Conservation (phyloP, 2,329 filamentous ascomycete species). For the Pyrenochaeta sp. region DNA sequence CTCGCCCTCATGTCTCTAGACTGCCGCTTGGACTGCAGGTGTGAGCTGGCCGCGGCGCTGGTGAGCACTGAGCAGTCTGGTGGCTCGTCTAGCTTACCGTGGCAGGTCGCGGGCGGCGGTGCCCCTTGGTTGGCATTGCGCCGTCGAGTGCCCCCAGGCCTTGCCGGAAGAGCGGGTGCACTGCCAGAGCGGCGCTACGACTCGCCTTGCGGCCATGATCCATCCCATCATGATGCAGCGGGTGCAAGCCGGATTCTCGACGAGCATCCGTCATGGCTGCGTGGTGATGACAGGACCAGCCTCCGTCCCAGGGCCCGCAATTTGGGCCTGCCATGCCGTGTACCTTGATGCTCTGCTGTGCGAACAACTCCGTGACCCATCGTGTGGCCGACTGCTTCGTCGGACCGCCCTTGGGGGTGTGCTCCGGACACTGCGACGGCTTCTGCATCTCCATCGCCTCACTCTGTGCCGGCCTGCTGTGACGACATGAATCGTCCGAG, state of each 20-base stretch:
- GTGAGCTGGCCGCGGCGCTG: slow-evolving; percentile 36
- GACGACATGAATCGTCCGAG: slow-evolving; percentile 25
- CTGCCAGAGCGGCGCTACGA: slow-evolving; percentile 38
- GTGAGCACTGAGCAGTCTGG: slow-evolving; percentile 14
- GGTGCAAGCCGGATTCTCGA: slow-evolving; percentile 30
- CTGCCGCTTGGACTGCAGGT: slow-evolving; percentile 32
- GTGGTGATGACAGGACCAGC: slow-evolving; percentile 30
- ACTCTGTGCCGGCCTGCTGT: slow-evolving; percentile 11
- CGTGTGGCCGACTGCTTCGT: no score
- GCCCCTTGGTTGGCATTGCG: slow-evolving; percentile 39
- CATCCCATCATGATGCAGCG: slow-evolving; percentile 41
- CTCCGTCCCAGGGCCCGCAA: slow-evolving; percentile 21
- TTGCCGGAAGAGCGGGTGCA: slow-evolving; percentile 45
- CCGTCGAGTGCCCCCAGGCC: slow-evolving; percentile 23
- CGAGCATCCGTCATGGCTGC: slow-evolving; percentile 40
- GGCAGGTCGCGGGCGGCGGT: slow-evolving; percentile 23
- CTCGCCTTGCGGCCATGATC: slow-evolving; percentile 27
- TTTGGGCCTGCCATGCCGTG: slow-evolving; percentile 20
- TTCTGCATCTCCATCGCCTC: slow-evolving; percentile 15
- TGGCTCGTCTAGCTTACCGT: slow-evolving; percentile 25
- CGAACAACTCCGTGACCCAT: no score
- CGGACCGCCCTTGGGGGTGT: slow-evolving; percentile 16
- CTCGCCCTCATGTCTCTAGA: slow-evolving; percentile 35
- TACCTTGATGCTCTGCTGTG: slow-evolving; percentile 11
- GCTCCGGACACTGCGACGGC: slow-evolving; percentile 19